A percentile compares a stretch with the other conserved stretches of the same genome.
These are phyloP conservation scores for Drechmeria coniospora DNA, from an alignment of 2,329 filamentous ascomycete species.

Conservation along the genomic window DNA sequence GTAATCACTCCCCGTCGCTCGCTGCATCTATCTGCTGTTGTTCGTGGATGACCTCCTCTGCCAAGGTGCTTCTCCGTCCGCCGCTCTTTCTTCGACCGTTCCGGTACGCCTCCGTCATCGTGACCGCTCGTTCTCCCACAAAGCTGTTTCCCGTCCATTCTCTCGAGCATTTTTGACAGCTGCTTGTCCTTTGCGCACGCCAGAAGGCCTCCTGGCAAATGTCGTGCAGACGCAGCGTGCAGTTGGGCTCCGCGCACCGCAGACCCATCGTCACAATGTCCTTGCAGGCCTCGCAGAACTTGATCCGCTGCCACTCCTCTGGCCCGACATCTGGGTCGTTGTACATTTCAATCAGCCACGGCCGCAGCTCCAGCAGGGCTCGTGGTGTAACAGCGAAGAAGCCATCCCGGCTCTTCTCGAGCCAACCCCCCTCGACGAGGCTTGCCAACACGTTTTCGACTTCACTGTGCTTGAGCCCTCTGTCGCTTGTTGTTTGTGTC, in stretches of 20 bases:
- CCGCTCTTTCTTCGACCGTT: conserved; percentile 22
- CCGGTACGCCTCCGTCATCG: conserved; percentile 34
- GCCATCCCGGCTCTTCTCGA: conserved; percentile 54
- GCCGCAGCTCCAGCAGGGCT: conserved; percentile 67
- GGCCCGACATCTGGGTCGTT: conserved; percentile 55
- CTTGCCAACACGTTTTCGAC: conserved; percentile 57
- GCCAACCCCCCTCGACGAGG: conserved; percentile 69
- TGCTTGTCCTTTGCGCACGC: conserved; percentile 42
- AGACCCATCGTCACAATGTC: conserved; percentile 78
- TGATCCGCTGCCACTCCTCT: conserved; percentile 58
- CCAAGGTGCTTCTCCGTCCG: conserved; percentile 17
- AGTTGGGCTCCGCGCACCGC: conserved; percentile 55
- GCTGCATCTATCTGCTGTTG: conserved; percentile 7
- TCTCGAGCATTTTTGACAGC: conserved; percentile 46
- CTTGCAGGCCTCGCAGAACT: conserved; percentile 74
- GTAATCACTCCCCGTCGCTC: conserved; percentile 4
- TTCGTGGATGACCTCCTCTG: conserved; percentile 18
- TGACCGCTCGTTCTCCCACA: conserved; percentile 42
- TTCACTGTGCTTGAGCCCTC: conserved; percentile 57
- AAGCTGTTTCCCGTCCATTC: conserved; percentile 34
- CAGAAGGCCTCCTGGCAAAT: conserved; percentile 63
- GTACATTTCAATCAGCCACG: conserved; percentile 78
- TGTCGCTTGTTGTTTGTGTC: conserved; percentile 23
- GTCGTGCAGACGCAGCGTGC: conserved; percentile 58
- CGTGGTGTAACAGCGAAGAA: conserved; percentile 68